Evolutionary conservation across 225 moss, liverwort and hornwort genomes (phyloP).

Genomic region (Marchantia paleacea): DNA sequence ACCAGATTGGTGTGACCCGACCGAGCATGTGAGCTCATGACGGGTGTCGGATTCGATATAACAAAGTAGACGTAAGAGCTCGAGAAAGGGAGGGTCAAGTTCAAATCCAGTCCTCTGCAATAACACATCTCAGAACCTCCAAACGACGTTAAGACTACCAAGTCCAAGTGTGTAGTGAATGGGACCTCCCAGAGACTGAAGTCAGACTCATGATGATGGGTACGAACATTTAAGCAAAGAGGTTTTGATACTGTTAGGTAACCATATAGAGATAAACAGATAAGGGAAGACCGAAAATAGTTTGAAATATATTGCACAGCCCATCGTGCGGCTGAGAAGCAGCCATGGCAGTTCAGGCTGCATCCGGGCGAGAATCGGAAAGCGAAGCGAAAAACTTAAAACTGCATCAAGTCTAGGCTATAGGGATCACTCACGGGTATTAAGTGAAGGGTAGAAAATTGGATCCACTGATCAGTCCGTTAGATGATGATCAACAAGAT

Average conservation of each 20-base stretch:
- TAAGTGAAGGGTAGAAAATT: constrained; percentile 10
- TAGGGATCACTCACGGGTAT: constrained; percentile 8
- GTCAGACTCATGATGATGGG: constrained; percentile 17
- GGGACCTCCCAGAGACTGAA: neutral
- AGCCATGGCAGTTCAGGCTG: neutral
- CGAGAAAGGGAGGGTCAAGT: neutral
- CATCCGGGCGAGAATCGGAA: neutral
- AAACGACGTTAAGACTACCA: neutral
- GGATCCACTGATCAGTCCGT: constrained; percentile 18
- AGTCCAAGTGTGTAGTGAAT: constrained; percentile 6
- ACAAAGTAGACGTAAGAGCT: neutral
- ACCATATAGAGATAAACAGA: neutral
- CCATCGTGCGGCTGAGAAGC: constrained; percentile 1
- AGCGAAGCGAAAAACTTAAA: neutral
- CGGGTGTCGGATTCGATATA: neutral
- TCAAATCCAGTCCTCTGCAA: neutral
- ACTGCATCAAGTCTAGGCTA: constrained; percentile 3
- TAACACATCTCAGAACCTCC: neutral
- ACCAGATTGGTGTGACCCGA: neutral
- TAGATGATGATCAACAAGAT: constrained; percentile 19
- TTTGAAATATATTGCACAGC: neutral
- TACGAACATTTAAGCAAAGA: neutral
- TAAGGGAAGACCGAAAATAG: neutral
- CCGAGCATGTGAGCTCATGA: neutral
- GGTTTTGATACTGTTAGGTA: constrained; percentile 18